Base-by-base conservation (phyloP, 1,284 basidiomycete species). In the Crocinoboletus sp. region DNA sequence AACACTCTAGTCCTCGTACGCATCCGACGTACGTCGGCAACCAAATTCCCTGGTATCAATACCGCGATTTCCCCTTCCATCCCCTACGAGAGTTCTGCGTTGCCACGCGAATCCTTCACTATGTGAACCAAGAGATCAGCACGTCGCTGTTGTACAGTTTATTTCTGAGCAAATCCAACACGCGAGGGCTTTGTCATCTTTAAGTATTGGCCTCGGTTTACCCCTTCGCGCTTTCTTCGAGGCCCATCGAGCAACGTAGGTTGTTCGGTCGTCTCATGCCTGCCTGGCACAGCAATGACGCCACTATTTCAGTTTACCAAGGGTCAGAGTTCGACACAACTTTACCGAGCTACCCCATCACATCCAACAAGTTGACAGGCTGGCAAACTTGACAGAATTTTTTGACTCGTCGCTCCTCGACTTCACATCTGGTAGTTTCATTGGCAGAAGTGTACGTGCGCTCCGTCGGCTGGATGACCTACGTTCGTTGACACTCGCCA, bases 121-220 rank as follows among this genome's bases (percentile, higher is more conserved):
- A 13, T 50, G 34, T 12, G 49, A 49, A 43, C 45, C 50, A 17
- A 36, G 31, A 6, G 48, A 50, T 20, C 51, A 60, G 10, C 51
- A 63, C 22, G 38, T 25, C 1, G 53, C 49, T 9, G 43, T 61
- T 25, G 25, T 61, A 19, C 48, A 51, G 17, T 67, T 67, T 23
- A 38, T 63, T 31, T 52, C 46, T 1, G 60, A 61, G 17, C 61
- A 67, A 36, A 54, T 60, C 9, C 49, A 49, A 16, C 61, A 66
- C 6, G 58, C 61, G 9, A 65, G 48, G 13, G 48, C 46, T 28
- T 16, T 65, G 22, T 58, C 60, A 4, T 56, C 56, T 0, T 33
- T 64, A 17, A 63, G 48, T 19, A 36, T 38, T 9, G 30, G 49
- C 8, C 48, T 67, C 9, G 54, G 54, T 25, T 37, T 40, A 29